Conservation (phyloP, 164 flowering plant genomes). For the Magnolia kwangsiensis region DNA sequence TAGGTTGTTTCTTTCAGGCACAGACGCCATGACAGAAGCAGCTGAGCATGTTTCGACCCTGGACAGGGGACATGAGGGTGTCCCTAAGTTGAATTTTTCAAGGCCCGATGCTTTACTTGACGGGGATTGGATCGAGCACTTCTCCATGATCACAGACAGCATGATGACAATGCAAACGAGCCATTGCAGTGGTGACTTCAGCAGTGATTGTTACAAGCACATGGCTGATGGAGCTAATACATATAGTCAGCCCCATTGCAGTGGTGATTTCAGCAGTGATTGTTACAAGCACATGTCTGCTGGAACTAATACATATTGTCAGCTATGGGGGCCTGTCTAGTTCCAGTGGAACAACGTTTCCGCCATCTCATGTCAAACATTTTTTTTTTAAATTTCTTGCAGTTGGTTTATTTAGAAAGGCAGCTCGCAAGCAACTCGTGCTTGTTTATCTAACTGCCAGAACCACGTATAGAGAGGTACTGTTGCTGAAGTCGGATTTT, state of each 20-base stretch:
- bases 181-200: conserved; percentile 48
- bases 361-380: conserved; percentile 5
- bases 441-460: neutral
- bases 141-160: conserved; percentile 27
- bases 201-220: conserved; percentile 28
- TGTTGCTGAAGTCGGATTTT: neutral
- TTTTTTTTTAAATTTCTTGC: neutral
- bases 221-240: conserved; percentile 22
- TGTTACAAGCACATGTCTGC: conserved; percentile 24
- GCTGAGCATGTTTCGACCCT: conserved; percentile 25
- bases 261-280: neutral
- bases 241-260: conserved; percentile 12
- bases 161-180: conserved; percentile 22
- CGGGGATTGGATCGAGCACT: conserved; percentile 43
- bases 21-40: conserved; percentile 38
- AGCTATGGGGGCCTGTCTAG: conserved; percentile 32
- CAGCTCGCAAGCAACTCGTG: neutral
- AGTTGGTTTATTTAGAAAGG: neutral
- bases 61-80: conserved; percentile 24
- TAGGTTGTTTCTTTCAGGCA: conserved; percentile 26
- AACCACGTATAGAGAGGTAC: neutral
- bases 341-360: conserved; percentile 55
- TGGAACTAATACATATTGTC: conserved; percentile 22
- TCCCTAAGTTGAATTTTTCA: conserved; percentile 5
- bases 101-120: conserved; percentile 54